Conservation (phyloP, 176 grass and related monocot genomes). For the Chrysopogon serrulatus region DNA sequence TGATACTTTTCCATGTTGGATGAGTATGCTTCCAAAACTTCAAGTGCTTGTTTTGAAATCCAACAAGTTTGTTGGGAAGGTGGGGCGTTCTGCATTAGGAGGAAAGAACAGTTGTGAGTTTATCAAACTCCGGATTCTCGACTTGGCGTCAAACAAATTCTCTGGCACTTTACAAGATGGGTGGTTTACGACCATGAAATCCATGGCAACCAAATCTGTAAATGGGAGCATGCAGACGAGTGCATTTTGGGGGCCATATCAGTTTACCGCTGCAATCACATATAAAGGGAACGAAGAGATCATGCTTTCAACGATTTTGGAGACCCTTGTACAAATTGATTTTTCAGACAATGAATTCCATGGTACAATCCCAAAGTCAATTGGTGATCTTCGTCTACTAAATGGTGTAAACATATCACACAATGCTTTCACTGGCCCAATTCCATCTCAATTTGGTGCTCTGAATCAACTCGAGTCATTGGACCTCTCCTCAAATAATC, state of each 20-base stretch:
- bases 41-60: background rate
- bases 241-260: background rate
- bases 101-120: background rate
- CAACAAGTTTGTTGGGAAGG: background rate
- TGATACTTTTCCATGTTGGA: background rate
- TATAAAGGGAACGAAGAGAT: background rate
- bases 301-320: background rate
- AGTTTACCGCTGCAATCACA: background rate
- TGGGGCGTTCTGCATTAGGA: background rate
- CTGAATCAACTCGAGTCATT: background rate
- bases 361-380: background rate
- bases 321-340: background rate
- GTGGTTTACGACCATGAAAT: background rate
- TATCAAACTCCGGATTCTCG: background rate
- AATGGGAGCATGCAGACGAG: background rate
- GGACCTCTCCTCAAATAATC: background rate
- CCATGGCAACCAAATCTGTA: background rate
- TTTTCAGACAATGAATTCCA: background rate
- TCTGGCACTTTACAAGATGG: background rate
- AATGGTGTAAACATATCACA: background rate
- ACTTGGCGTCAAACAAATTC: background rate
- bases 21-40: background rate
- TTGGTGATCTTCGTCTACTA: background rate
- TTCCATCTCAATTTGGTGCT: background rate
- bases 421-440: background rate